Conservation (phyloP, 345 rosid species). For the Carallia brachiata region DNA sequence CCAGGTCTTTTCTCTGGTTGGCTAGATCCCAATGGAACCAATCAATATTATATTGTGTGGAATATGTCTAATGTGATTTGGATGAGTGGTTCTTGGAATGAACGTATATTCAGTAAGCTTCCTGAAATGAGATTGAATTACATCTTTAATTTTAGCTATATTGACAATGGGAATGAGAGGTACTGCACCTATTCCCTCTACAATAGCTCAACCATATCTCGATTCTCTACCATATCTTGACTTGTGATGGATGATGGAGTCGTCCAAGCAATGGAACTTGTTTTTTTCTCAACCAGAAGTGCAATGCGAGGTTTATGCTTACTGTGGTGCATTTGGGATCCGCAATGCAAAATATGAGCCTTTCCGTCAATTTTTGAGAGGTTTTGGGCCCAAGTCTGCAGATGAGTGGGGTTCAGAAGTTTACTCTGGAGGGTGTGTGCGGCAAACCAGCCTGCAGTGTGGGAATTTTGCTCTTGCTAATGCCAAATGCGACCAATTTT, state of each 20-base stretch:
- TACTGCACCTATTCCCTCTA: constrained; percentile 32
- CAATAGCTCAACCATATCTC: too few relatives aligned
- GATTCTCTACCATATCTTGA: too few relatives aligned
- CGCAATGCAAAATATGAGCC: constrained; percentile 7
- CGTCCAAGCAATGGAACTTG: too few relatives aligned
- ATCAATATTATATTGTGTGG: constrained; percentile 10
- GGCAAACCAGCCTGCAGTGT: too few relatives aligned
- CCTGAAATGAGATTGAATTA: constrained; percentile 28
- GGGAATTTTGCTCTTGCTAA: too few relatives aligned
- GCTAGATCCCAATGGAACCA: constrained; percentile 9
- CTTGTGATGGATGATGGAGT: too few relatives aligned
- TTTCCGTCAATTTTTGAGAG: constrained; percentile 24
- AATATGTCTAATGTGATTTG: constrained; percentile 4
- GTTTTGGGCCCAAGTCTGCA: constrained; percentile 24
- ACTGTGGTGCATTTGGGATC: constrained; percentile 27
- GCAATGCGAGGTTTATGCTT: constrained; percentile 14
- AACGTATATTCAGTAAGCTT: constrained; percentile 5
- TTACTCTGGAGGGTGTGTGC: too few relatives aligned
- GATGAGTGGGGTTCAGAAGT: constrained; percentile 16
- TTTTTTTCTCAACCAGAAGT: constrained; percentile 13
- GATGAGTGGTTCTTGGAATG: constrained; percentile 24
- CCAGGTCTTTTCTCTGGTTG: constrained; percentile 26
- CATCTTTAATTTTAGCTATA: constrained; percentile 22
- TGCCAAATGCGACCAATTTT: too few relatives aligned
- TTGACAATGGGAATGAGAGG: constrained; percentile 22